Conservation (phyloP, 495 filamentous ascomycete species). For the Parachaetomium inaequale region DNA sequence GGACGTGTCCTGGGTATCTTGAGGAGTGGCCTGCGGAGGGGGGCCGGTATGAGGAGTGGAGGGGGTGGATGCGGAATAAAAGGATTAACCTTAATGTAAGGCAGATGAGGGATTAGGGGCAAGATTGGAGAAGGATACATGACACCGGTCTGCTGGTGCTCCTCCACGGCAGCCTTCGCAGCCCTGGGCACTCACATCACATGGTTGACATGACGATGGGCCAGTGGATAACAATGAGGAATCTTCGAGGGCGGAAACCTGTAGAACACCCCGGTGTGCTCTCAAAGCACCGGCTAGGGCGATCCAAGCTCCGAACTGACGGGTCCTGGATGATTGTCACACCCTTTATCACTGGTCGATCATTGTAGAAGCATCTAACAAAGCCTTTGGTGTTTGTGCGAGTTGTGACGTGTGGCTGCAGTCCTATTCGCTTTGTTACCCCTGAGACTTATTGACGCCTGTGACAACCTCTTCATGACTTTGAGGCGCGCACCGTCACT, state of each 20-base stretch:
- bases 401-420: no score
- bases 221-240: no score
- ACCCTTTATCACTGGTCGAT: background rate
- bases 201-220: no score
- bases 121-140: background rate
- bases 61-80: slow-evolving; percentile 80
- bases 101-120: slow-evolving; percentile 67
- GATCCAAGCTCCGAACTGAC: background rate
- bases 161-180: no score
- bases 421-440: background rate
- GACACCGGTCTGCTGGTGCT: no score
- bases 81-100: slow-evolving; percentile 87
- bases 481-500: no score
- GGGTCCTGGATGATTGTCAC: background rate
- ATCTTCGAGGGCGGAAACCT: background rate
- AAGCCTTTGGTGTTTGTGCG: no score
- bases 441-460: no score
- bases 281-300: background rate
- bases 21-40: slow-evolving; percentile 67
- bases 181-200: no score
- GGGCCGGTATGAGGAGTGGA: slow-evolving; percentile 59
- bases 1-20: slow-evolving; percentile 72
- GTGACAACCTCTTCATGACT: background rate
- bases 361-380: no score
- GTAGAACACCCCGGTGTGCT: background rate